Percentiles rank a stretch among this genome's conserved stretches.
These are phyloP conservation scores for Agarophyton chilense DNA, from an alignment of 23 red algal genomes.

Conservation along the genomic window DNA sequence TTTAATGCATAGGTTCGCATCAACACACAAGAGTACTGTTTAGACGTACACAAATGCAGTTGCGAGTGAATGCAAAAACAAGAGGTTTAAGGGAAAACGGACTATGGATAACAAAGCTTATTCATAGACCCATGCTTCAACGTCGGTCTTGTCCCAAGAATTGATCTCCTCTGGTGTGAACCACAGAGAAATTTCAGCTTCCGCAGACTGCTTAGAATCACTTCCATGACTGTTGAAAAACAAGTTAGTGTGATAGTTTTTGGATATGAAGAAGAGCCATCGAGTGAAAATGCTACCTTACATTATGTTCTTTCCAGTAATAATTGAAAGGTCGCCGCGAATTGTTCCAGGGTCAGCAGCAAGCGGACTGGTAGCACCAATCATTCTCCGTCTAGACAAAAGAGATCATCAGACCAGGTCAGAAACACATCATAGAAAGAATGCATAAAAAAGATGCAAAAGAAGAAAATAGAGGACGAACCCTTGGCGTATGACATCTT, in stretches of 20 bases:
- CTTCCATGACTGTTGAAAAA: constrained; percentile 61
- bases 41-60: too few relatives aligned
- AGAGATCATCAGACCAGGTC: background rate
- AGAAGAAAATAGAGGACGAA: background rate
- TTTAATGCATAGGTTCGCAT: too few relatives aligned
- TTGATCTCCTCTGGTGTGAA: constrained; percentile 63
- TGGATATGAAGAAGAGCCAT: background rate
- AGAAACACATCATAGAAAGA: background rate
- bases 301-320: constrained; percentile 77
- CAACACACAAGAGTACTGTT: too few relatives aligned
- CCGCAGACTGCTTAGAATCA: constrained; percentile 79
- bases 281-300: background rate
- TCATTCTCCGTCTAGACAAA: constrained; percentile 73
- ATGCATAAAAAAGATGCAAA: background rate
- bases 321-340: constrained; percentile 81
- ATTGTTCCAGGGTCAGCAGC: constrained; percentile 86
- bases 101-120: background rate
- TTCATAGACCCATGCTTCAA: constrained; percentile 65
- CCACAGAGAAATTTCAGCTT: constrained; percentile 91
- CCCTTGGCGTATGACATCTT: constrained; percentile 85
- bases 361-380: constrained; percentile 92
- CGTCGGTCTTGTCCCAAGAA: constrained; percentile 49
- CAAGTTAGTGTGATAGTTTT: background rate
- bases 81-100: background rate
- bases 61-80: background rate